Conservation (phyloP, 768 basidiomycete species). For the Termitomyces eurrhizus region DNA sequence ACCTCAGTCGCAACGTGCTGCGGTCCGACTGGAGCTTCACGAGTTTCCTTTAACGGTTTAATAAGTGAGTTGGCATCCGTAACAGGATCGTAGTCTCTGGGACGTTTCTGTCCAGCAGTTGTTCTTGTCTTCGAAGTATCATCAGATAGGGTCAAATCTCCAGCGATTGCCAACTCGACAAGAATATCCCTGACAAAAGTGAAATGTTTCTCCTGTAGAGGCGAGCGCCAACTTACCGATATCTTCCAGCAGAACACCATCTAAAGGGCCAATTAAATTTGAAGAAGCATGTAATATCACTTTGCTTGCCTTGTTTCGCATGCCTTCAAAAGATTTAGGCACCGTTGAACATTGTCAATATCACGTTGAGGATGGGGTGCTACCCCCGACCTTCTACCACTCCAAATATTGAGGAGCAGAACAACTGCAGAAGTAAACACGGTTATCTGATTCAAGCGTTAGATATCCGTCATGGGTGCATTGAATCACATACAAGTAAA, state of each 20-base stretch:
- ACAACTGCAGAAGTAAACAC: conserved; percentile 45
- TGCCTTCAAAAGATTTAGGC: conserved; percentile 46
- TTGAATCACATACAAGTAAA: conserved; percentile 28
- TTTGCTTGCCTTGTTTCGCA: conserved; percentile 35
- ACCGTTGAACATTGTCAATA: conserved; percentile 57
- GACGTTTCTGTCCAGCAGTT: conserved; percentile 14
- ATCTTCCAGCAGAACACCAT: conserved; percentile 39
- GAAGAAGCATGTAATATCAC: neutral
- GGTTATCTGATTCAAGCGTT: conserved; percentile 24
- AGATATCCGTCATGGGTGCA: neutral
- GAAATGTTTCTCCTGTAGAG: neutral
- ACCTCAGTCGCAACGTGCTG: conserved; percentile 24
- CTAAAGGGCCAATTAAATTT: conserved; percentile 18
- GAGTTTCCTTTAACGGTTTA: conserved; percentile 8
- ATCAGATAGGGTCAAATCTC: conserved; percentile 24
- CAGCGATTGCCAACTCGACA: conserved; percentile 31
- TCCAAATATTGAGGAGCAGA: conserved; percentile 66
- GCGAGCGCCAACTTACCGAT: conserved; percentile 24
- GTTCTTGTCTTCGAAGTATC: conserved; percentile 1
- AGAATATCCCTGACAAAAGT: conserved; percentile 29
- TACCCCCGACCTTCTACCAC: conserved; percentile 43
- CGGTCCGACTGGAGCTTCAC: conserved; percentile 24
- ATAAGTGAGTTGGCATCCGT: neutral
- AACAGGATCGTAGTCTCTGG: conserved; percentile 12
- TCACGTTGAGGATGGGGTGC: conserved; percentile 46